These are phyloP conservation scores for Aureobasidium sp. DNA, from an alignment of 2,329 filamentous ascomycete species.

Conservation along the genomic window DNA sequence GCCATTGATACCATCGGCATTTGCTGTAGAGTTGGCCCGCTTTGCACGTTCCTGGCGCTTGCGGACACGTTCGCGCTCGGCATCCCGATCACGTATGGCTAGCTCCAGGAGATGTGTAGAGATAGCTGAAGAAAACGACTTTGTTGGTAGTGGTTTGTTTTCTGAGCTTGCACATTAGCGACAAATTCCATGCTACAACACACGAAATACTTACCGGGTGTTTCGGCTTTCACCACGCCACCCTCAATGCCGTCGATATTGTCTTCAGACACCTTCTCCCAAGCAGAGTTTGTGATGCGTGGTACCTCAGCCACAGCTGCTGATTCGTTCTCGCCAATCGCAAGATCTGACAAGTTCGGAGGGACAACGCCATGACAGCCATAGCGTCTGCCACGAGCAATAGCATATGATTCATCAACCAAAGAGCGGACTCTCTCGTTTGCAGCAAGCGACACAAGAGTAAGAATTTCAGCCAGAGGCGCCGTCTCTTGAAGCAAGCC, in stretches of 20 bases:
- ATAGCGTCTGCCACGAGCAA: constrained; percentile 65
- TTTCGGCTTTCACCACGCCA: background rate
- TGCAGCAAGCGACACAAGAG: constrained; percentile 73
- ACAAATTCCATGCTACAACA: background rate
- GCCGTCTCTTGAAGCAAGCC: constrained; percentile 67
- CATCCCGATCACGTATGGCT: constrained; percentile 59
- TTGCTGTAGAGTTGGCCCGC: constrained; percentile 21
- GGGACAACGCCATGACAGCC: constrained; percentile 69
- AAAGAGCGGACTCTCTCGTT: constrained; percentile 71
- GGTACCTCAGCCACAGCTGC: constrained; percentile 31
- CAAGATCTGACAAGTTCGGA: constrained; percentile 66
- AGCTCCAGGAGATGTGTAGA: constrained; percentile 52
- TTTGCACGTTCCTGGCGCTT: constrained; percentile 38
- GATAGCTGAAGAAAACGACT: constrained; percentile 38
- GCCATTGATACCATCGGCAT: background rate
- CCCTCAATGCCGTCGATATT: background rate
- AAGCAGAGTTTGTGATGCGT: constrained; percentile 33
- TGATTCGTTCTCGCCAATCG: constrained; percentile 44
- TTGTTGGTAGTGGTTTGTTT: constrained; percentile 44
- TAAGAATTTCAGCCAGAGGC: constrained; percentile 72
- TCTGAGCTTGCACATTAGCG: constrained; percentile 24
- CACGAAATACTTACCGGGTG: background rate
- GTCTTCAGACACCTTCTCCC: constrained; percentile 32
- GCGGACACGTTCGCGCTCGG: constrained; percentile 57
- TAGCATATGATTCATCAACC: constrained; percentile 66